Evolutionary conservation across 2,329 filamentous ascomycete genomes (phyloP).

Genomic region (Aspergillus ibericus): DNA sequence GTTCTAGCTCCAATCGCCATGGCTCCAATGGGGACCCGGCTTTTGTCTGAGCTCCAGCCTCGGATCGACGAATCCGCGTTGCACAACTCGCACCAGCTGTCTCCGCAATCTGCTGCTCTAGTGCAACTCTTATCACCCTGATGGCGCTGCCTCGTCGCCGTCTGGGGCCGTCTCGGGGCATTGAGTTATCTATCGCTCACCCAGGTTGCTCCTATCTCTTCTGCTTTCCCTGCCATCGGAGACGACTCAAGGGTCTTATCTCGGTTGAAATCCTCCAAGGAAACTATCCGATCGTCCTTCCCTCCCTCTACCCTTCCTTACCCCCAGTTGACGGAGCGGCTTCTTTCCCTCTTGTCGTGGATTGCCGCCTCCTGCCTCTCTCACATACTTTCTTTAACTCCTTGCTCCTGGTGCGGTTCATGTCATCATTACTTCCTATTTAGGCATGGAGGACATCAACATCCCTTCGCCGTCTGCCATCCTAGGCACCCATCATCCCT

Average conservation of each 20-base stretch:
- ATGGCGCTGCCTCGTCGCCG: slow-evolving; percentile 25
- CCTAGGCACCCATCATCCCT: slow-evolving; percentile 40
- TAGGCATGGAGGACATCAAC: slow-evolving; percentile 58
- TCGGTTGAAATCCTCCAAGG: not conserved
- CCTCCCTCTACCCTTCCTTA: not conserved
- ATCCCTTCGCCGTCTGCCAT: slow-evolving; percentile 60
- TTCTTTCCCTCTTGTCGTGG: not conserved
- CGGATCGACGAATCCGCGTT: slow-evolving; percentile 24
- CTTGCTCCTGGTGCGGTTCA: slow-evolving; percentile 4
- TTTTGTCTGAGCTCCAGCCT: slow-evolving; percentile 18
- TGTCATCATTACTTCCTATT: slow-evolving; percentile 14
- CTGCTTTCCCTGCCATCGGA: slow-evolving; percentile 8
- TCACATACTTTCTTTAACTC: not conserved
- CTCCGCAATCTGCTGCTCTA: slow-evolving; percentile 25
- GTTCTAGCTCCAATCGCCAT: slow-evolving; percentile 12
- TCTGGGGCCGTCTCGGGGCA: slow-evolving; percentile 12
- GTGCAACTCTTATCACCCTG: slow-evolving; percentile 22
- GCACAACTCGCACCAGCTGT: slow-evolving; percentile 23
- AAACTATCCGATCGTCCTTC: not conserved
- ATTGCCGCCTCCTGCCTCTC: not conserved
- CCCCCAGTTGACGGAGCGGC: not conserved
- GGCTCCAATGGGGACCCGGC: slow-evolving; percentile 10
- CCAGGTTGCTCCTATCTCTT: slow-evolving; percentile 16
- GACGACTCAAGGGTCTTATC: slow-evolving; percentile 18
- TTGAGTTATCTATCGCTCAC: slow-evolving; percentile 23